A percentile compares a stretch with the other conserved stretches of the same genome.
Evolutionary conservation across 257 asterid species (phyloP).

Genomic region (Capsicum rhomboideum): DNA sequence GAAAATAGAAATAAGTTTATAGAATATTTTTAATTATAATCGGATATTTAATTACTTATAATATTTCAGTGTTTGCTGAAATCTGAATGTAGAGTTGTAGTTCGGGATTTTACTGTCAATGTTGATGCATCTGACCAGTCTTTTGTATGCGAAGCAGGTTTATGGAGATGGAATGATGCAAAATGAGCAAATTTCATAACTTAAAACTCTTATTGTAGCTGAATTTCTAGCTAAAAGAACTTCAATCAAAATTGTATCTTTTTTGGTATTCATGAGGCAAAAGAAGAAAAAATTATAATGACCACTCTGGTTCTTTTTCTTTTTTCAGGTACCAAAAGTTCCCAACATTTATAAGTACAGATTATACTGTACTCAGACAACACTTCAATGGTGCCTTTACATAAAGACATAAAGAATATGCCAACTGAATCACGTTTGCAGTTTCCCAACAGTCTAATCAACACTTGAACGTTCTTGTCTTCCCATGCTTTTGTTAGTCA

Average conservation of each 20-base stretch:
- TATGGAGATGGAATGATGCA: not conserved
- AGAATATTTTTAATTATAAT: too few relatives aligned
- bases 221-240: not conserved
- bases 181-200: not conserved
- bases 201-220: not conserved
- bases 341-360: not conserved
- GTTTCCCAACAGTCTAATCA: not conserved
- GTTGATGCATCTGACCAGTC: not conserved
- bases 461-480: not conserved
- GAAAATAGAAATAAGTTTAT: too few relatives aligned
- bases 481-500: not conserved
- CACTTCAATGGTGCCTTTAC: not conserved
- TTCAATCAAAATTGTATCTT: not conserved
- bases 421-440: not conserved
- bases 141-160: not conserved
- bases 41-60: too few relatives aligned
- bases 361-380: not conserved
- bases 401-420: not conserved
- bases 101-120: too few relatives aligned
- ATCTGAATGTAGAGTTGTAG: too few relatives aligned
- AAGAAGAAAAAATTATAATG: not conserved
- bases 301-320: not conserved
- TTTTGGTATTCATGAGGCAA: not conserved
- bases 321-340: not conserved
- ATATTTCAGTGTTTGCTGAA: too few relatives aligned